Conservation (phyloP, 2,329 filamentous ascomycete genomes). For the Sordariomycetes sp. region DNA sequence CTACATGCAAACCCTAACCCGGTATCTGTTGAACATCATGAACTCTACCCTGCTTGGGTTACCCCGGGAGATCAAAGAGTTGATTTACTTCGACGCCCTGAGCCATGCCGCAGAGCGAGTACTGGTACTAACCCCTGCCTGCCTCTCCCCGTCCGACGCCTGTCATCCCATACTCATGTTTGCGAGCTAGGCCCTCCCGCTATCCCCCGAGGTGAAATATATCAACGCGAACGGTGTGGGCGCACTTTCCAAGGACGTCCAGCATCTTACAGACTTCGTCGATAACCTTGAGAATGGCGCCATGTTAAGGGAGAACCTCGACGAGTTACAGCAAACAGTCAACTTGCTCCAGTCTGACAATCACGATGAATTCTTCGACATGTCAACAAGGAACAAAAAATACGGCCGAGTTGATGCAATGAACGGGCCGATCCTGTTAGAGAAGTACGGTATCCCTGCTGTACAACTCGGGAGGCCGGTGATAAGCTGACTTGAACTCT, state of each 20-base stretch:
- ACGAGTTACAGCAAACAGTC: conserved; percentile 89
- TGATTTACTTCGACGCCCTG: conserved; percentile 95
- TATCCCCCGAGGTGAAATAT: conserved; percentile 67
- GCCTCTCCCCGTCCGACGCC: conserved; percentile 11
- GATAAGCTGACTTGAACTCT: conserved; percentile 13
- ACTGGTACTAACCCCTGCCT: conserved; percentile 34
- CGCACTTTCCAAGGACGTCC: conserved; percentile 71
- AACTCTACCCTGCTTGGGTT: conserved; percentile 83
- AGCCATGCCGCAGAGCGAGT: conserved; percentile 84
- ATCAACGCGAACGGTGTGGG: conserved; percentile 83
- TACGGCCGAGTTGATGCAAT: conserved; percentile 87
- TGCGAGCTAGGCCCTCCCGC: conserved; percentile 51
- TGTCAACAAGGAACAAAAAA: conserved; percentile 80
- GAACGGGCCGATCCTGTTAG: conserved; percentile 79
- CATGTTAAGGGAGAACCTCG: conserved; percentile 80
- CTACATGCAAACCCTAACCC: conserved; percentile 91
- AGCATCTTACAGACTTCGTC: conserved; percentile 78
- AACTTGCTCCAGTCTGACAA: conserved; percentile 80
- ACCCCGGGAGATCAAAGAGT: conserved; percentile 91
- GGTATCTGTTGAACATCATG: conserved; percentile 94
- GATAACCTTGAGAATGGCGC: conserved; percentile 71
- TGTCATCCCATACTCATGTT: conserved; percentile 7
- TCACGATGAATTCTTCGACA: conserved; percentile 94
- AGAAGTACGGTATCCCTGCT: conserved; percentile 56
- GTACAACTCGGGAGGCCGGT: not conserved